Conservation (phyloP, 768 basidiomycete species). For the Pleurotus salmoneostramineus region DNA sequence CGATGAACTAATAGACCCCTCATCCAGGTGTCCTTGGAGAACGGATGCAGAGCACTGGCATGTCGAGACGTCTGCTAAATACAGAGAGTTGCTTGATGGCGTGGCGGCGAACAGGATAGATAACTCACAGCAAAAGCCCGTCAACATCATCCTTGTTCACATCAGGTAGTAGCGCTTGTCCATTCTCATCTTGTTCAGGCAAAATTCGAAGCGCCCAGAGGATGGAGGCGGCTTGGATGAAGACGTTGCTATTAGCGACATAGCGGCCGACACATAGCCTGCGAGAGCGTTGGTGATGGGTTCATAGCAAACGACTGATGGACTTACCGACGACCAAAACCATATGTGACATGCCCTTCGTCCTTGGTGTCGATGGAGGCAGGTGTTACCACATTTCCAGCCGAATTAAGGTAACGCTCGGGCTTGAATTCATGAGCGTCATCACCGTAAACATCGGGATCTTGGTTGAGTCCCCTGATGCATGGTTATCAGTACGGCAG, state of each 20-base stretch:
- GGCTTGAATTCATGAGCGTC: background rate
- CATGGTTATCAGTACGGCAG: background rate
- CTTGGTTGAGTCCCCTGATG: constrained; percentile 3
- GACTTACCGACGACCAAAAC: constrained; percentile 24
- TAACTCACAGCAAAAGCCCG: background rate
- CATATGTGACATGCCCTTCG: constrained; percentile 31
- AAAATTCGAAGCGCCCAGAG: too few species aligned
- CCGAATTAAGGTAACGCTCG: constrained; percentile 16
- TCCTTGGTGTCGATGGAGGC: constrained; percentile 18
- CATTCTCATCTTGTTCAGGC: too few species aligned
- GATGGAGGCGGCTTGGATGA: too few species aligned
- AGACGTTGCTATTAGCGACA: too few species aligned
- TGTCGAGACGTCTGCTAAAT: constrained; percentile 15
- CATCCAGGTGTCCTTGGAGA: background rate
- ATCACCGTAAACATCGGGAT: background rate
- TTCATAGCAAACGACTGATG: too few species aligned
- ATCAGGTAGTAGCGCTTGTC: too few species aligned
- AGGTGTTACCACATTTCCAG: constrained; percentile 14
- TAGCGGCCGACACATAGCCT: too few species aligned
- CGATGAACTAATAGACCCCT: too few species aligned
- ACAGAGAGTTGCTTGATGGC: constrained; percentile 15
- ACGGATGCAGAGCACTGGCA: background rate
- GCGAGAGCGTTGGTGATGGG: too few species aligned
- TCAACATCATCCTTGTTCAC: too few species aligned
- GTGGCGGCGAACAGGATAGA: background rate